Conservation (phyloP, 23 red algal species). For the Gracilaria gracilis region DNA sequence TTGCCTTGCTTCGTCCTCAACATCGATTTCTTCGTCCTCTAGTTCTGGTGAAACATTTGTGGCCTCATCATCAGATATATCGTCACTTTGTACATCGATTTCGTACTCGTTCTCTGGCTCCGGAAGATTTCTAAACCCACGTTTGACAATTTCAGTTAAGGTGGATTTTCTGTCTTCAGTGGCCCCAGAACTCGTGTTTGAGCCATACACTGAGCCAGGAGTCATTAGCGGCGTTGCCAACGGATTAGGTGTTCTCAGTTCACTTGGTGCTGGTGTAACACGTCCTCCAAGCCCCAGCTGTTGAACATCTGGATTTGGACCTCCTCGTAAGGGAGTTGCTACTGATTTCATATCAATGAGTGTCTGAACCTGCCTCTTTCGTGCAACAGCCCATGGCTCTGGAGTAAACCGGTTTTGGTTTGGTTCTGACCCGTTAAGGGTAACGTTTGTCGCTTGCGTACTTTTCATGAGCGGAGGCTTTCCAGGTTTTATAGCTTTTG, state of each 20-base stretch:
- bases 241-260: slow-evolving; percentile 41
- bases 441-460: neutral
- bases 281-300: slow-evolving; percentile 42
- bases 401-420: neutral
- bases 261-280: slow-evolving; percentile 42
- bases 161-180: neutral
- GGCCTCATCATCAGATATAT: slow-evolving; percentile 1
- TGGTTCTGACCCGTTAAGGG: neutral
- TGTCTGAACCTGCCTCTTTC: slow-evolving; percentile 36
- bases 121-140: slow-evolving; percentile 32
- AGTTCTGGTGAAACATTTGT: slow-evolving; percentile 2
- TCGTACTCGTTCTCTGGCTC: slow-evolving; percentile 71
- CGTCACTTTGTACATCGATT: slow-evolving; percentile 26
- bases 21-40: slow-evolving; percentile 29
- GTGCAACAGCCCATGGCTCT: slow-evolving; percentile 51
- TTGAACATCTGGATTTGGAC: slow-evolving; percentile 37
- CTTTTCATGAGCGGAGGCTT: neutral
- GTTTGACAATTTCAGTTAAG: slow-evolving; percentile 31
- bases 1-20: slow-evolving; percentile 48
- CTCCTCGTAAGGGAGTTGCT: slow-evolving; percentile 50
- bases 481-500: neutral
- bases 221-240: slow-evolving; percentile 55
- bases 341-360: slow-evolving; percentile 38
- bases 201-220: slow-evolving; percentile 35
- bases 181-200: neutral